These are phyloP conservation scores for Kodamaea kakaduensis DNA, from an alignment of 805 yeast species.

Conservation along the genomic window DNA sequence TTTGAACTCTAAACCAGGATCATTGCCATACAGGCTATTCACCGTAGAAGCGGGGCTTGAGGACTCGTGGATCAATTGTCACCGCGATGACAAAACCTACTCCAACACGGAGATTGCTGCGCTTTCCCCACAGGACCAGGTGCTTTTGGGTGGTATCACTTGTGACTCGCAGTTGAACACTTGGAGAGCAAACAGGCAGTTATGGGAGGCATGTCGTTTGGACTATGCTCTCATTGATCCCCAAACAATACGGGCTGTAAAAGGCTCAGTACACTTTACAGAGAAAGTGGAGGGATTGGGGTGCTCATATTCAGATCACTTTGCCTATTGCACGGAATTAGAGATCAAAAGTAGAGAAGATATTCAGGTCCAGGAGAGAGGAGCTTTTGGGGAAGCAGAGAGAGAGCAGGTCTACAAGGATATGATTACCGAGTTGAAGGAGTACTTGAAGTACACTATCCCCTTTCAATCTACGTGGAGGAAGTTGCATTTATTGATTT, in stretches of 20 bases:
- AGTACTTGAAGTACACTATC: conserved; percentile 47
- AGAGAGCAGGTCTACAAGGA: conserved; percentile 35
- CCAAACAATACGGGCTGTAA: conserved; percentile 44
- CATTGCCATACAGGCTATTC: conserved; percentile 73
- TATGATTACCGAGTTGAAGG: conserved; percentile 31
- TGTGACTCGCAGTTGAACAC: conserved; percentile 87
- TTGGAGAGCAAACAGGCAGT: conserved; percentile 60
- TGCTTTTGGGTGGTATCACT: conserved; percentile 74
- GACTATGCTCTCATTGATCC: conserved; percentile 85
- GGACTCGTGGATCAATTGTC: conserved; percentile 78
- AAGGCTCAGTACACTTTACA: conserved; percentile 72
- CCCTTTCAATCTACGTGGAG: conserved; percentile 65
- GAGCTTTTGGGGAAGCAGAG: conserved; percentile 8
- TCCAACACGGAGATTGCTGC: conserved; percentile 21
- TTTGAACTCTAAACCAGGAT: conserved; percentile 82
- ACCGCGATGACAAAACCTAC: conserved; percentile 40
- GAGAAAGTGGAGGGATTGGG: conserved; percentile 51
- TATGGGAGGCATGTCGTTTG: conserved; percentile 76
- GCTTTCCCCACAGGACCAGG: conserved; percentile 47
- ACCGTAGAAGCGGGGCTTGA: conserved; percentile 62
- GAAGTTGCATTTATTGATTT: conserved; percentile 54
- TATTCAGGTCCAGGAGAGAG: conserved; percentile 1
- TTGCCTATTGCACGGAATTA: conserved; percentile 58
- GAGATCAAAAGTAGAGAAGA: conserved; percentile 12
- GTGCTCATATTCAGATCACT: conserved; percentile 86